phyloP scores from a whole-genome alignment of 2,329 filamentous ascomycete genomes.

The Ophioceras dolichostomum region DNA sequence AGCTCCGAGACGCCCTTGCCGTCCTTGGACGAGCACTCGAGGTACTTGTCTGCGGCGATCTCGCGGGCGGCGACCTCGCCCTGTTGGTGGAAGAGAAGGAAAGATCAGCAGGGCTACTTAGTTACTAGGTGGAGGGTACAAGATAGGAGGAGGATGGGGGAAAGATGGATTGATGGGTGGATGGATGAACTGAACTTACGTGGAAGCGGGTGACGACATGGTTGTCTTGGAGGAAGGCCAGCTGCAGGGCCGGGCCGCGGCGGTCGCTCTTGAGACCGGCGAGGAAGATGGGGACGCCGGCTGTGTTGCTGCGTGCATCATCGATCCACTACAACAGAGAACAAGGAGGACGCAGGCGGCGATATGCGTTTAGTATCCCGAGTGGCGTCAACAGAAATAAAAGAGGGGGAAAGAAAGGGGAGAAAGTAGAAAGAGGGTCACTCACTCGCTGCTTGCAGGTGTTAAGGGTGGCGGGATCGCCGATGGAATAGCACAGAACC shows the following conservation, averaged over 20 bases:
- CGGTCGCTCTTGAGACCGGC: constrained; percentile 11
- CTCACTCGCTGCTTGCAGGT: constrained; percentile 1
- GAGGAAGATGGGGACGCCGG: constrained; percentile 9
- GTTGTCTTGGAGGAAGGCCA: constrained; percentile 8
- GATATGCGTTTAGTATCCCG: too few relatives aligned
- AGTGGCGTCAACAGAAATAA: not conserved
- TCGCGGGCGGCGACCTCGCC: constrained; percentile 2
- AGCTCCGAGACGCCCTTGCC: constrained; percentile 9
- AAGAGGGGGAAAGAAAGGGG: not conserved
- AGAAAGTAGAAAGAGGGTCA: not conserved
- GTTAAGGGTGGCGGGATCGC: not conserved
- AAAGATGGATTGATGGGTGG: not conserved
- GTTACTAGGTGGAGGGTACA: too few relatives aligned
- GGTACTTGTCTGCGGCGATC: constrained; percentile 8
- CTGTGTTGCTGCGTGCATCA: constrained; percentile 10
- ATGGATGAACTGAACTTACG: not conserved
- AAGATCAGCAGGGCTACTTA: not conserved
- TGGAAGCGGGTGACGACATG: constrained; percentile 5
- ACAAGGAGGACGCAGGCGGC: too few relatives aligned
- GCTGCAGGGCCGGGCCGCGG: constrained; percentile 8
- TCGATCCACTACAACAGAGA: constrained; percentile 1
- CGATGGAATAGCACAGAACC: constrained; percentile 1
- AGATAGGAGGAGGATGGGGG: too few relatives aligned
- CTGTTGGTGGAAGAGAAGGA: not conserved
- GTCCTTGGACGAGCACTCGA: constrained; percentile 9